A percentile compares a stretch with the other conserved stretches of the same genome.
Conservation (phyloP, 768 basidiomycete species). For the Lentinula sp. region DNA sequence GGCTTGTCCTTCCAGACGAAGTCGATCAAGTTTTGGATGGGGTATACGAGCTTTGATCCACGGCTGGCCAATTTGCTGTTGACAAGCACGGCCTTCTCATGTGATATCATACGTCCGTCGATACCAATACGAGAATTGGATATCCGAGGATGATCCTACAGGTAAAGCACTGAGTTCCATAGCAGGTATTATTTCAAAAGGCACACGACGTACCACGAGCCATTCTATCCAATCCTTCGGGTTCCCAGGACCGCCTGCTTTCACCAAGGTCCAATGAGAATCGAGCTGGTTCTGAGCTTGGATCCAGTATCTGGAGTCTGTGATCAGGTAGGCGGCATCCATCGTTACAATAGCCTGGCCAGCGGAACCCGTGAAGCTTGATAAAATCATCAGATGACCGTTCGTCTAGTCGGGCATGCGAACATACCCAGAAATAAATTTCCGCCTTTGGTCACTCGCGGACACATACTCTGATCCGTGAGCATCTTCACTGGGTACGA, state of each 20-base stretch:
- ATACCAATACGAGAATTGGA: constrained; percentile 54
- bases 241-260: constrained; percentile 43
- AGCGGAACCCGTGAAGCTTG: constrained; percentile 58
- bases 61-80: constrained; percentile 47
- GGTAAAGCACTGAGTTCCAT: constrained; percentile 18
- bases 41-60: constrained; percentile 68
- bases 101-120: constrained; percentile 79
- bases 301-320: constrained; percentile 80
- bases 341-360: constrained; percentile 69
- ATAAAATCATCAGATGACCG: neutral
- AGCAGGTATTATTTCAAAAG: neutral
- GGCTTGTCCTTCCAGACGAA: constrained; percentile 79
- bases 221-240: constrained; percentile 79
- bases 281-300: constrained; percentile 72
- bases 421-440: constrained; percentile 74
- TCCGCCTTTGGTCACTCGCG: constrained; percentile 66
- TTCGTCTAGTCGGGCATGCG: neutral
- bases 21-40: constrained; percentile 81
- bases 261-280: constrained; percentile 65
- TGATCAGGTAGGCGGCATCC: constrained; percentile 65
- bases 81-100: constrained; percentile 60
- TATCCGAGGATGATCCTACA: constrained; percentile 12
- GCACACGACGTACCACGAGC: constrained; percentile 46
- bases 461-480: constrained; percentile 83
- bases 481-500: constrained; percentile 76